A percentile compares a stretch with the other conserved stretches of the same genome.
Conservation (phyloP, 257 asterid species). For the Solanum verrucosum region DNA sequence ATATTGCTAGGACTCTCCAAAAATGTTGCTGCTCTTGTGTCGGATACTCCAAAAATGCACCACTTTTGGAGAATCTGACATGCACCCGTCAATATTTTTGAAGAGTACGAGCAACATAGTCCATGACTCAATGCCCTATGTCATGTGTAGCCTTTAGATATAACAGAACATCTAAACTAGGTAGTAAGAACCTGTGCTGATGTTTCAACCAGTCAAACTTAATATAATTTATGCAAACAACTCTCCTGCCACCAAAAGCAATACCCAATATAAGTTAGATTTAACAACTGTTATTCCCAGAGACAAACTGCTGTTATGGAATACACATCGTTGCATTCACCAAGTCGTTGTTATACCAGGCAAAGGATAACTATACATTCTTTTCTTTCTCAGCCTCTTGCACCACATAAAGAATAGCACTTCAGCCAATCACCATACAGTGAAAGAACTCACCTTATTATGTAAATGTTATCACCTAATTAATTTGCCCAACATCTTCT, state of each 20-base stretch:
- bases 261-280: not conserved
- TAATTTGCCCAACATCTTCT: not conserved
- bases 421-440: not conserved
- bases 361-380: not conserved
- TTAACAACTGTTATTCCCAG: not conserved
- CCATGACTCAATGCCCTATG: not conserved
- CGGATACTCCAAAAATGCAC: not conserved
- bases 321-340: not conserved
- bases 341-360: not conserved
- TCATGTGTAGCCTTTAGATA: not conserved
- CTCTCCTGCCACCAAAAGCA: not conserved
- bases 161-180: not conserved
- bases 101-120: not conserved
- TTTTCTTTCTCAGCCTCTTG: not conserved
- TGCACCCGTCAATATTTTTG: not conserved
- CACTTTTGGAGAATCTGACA: not conserved
- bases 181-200: not conserved
- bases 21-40: not conserved
- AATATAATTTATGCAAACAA: not conserved
- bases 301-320: not conserved
- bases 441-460: not conserved
- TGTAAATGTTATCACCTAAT: not conserved
- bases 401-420: not conserved
- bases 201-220: not conserved
- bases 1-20: not conserved